Percentiles rank a stretch among this genome's conserved stretches.
These are phyloP conservation scores for Pterulicium gracile DNA, from an alignment of 1,284 basidiomycete genomes.

Conservation along the genomic window DNA sequence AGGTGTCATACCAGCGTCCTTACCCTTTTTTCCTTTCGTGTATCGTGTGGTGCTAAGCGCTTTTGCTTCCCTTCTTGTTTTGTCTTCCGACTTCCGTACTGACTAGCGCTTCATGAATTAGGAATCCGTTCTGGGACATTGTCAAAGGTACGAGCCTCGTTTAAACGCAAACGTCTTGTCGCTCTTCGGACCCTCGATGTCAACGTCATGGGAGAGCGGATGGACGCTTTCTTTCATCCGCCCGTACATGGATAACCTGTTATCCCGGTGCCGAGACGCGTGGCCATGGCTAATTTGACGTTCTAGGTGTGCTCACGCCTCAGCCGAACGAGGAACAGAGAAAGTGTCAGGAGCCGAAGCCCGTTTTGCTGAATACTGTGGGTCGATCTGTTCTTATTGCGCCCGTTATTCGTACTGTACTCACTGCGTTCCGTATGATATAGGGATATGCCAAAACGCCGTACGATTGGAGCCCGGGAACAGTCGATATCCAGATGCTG, in stretches of 20 bases:
- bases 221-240: too few relatives aligned
- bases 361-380: conserved; percentile 66
- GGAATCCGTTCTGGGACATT: conserved; percentile 77
- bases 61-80: too few relatives aligned
- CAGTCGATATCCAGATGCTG: conserved; percentile 72
- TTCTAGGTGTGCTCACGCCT: conserved; percentile 55
- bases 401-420: too few relatives aligned
- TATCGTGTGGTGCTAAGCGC: too few relatives aligned
- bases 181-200: too few relatives aligned
- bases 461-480: conserved; percentile 69
- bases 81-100: not conserved
- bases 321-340: conserved; percentile 46
- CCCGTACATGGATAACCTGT: too few relatives aligned
- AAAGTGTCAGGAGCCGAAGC: conserved; percentile 73
- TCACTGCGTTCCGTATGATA: too few relatives aligned
- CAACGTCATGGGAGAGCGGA: too few relatives aligned
- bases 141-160: conserved; percentile 43
- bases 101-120: conserved; percentile 16
- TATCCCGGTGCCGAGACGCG: too few relatives aligned
- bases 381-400: too few relatives aligned
- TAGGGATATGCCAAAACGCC: conserved; percentile 58
- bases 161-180: not conserved
- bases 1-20: too few relatives aligned
- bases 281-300: too few relatives aligned
- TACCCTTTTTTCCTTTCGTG: conserved; percentile 2